Base-by-base conservation (phyloP, 192 early-diverging fungal genomes). In the Geranomyces variabilis region DNA sequence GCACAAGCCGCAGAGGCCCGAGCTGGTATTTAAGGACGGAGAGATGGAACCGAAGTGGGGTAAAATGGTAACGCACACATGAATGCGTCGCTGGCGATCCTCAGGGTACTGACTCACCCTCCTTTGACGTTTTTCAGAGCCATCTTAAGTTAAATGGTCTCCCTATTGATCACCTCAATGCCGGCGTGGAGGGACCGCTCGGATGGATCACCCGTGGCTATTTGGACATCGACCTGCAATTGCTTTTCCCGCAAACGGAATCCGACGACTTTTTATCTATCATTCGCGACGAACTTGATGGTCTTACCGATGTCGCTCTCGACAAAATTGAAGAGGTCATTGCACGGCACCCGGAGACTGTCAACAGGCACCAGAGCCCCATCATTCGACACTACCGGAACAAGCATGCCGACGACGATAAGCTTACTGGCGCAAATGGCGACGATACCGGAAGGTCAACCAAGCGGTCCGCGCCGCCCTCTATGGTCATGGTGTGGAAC, bases 151-250 rank as follows among this genome's bases (percentile, higher is more conserved):
- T 98, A 15, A 93, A 98, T 71, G 89, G 90, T 56, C 84, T 98
- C 19, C 92, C 89, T 60, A 94, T 97, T 24, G 92, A 94, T 70
- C 94, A 96, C 76, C 77, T 98, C 46, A 96, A 95, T 79, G 76
- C 82, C 22, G 92, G 93, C 17, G 85, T 91, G 12, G 84, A 85
- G 34, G 96, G 96, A 0, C 96, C 96, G 1, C 86, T 95, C 36
- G 90, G 91, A 14, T 98, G 96, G 96, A 94, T 98, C 69, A 93
- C 90, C n/a, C 83, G 86, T 2, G 95, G 95, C 3, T 89, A 84
- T 8, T 83, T 99, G 0, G 95, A 97, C 71, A 82, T 99, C 14
- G 86, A 88, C 74, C 33, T 85, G 48, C 84, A 87, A 64, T 65
- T 87, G 15, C 43, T 84, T 10, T 77, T 87, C 30, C 86, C 86